These are phyloP conservation scores for Pythium phragmitis DNA, from an alignment of 352 stramenopile species.

Conservation along the genomic window DNA sequence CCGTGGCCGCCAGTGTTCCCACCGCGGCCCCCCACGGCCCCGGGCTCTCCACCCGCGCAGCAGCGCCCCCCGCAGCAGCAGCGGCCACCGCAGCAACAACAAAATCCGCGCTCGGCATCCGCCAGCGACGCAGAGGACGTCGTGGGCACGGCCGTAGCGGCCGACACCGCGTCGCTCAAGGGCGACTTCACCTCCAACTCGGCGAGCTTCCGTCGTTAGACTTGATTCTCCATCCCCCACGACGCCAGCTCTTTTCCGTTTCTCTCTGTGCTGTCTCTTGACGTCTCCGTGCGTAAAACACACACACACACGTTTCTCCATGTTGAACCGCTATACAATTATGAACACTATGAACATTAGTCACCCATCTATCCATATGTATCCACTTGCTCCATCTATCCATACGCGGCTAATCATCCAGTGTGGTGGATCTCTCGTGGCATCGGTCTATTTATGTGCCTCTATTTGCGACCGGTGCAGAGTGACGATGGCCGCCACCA, in stretches of 20 bases:
- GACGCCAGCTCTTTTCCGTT: neutral
- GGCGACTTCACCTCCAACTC: slow-evolving; percentile 4
- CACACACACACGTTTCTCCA: too few relatives aligned
- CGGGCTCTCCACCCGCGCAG: slow-evolving; percentile 6
- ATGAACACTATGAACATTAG: neutral
- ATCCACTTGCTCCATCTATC: too few relatives aligned
- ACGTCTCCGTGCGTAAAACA: too few relatives aligned
- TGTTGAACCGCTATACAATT: neutral
- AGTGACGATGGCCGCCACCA: too few relatives aligned
- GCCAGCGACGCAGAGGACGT: neutral
- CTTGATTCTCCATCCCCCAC: too few relatives aligned
- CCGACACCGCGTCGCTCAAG: slow-evolving; percentile 3
- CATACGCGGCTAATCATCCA: too few relatives aligned
- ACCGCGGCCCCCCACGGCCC: too few relatives aligned
- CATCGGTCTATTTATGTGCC: too few relatives aligned
- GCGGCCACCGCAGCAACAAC: neutral
- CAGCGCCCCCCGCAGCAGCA: slow-evolving; percentile 16
- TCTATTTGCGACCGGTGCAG: too few relatives aligned
- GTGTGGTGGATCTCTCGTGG: too few relatives aligned
- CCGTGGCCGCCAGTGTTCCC: too few relatives aligned
- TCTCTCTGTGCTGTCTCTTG: neutral
- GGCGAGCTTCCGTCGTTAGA: slow-evolving; percentile 13
- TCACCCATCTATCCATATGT: too few relatives aligned
- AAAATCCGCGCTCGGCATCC: neutral
- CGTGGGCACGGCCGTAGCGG: slow-evolving; percentile 10